Evolutionary conservation across 164 flowering plant genomes (phyloP).

Genomic region (Akebia trifoliata): DNA sequence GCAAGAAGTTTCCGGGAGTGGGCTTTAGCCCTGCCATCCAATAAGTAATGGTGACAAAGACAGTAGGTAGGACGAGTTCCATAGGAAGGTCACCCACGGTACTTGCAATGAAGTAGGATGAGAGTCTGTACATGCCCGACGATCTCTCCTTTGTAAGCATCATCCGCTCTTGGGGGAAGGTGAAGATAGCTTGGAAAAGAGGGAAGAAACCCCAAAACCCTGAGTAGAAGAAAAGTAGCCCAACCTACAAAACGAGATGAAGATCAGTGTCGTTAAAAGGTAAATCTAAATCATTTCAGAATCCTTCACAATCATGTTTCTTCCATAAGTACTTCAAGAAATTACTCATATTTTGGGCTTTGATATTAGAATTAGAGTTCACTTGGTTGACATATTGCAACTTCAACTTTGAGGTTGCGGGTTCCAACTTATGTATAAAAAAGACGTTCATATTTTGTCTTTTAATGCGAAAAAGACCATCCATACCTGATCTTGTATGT

Average conservation of each 20-base stretch:
- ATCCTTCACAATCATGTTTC: no score
- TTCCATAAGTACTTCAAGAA: no score
- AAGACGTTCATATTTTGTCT: no score
- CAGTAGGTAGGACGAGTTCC: constrained; percentile 74
- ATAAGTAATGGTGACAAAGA: constrained; percentile 47
- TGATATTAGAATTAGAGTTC: no score
- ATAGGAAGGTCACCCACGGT: constrained; percentile 58
- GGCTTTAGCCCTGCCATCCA: constrained; percentile 75
- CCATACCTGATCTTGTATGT: constrained; percentile 56
- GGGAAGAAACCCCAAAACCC: constrained; percentile 74
- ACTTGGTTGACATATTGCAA: no score
- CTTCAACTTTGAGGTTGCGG: no score
- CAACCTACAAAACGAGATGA: constrained; percentile 34
- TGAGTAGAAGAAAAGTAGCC: constrained; percentile 58
- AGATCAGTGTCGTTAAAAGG: not conserved
- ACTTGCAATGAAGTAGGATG: constrained; percentile 65
- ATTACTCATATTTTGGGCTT: no score
- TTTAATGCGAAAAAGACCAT: not conserved
- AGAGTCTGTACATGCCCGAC: constrained; percentile 69
- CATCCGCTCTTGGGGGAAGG: constrained; percentile 65
- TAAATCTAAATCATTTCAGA: no score
- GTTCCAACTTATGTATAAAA: no score
- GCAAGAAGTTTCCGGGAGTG: constrained; percentile 24
- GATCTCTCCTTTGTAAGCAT: constrained; percentile 66
- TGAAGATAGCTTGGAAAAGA: constrained; percentile 58